A percentile compares a stretch with the other conserved stretches of the same genome.
Conservation (phyloP, 106 monocot species). For the Iris macrosiphon region DNA sequence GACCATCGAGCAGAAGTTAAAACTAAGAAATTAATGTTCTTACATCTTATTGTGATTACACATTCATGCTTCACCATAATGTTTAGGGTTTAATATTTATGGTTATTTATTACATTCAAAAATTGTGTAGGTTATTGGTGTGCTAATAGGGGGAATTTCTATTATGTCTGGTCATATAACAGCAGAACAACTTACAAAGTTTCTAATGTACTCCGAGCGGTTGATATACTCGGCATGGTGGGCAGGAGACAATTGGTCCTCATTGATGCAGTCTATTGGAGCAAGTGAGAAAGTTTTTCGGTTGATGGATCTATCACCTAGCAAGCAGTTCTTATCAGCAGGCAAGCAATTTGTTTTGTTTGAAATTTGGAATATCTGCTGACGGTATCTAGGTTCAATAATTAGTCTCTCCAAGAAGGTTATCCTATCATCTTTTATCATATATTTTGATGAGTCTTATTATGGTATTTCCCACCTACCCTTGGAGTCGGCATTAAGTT, state of each 20-base stretch:
- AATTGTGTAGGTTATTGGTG: conserved; percentile 74
- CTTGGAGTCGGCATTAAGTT: no score
- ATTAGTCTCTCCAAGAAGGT: not conserved
- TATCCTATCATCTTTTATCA: no score
- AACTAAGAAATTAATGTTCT: no score
- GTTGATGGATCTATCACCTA: conserved; percentile 79
- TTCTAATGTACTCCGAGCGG: conserved; percentile 87
- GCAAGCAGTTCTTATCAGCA: conserved; percentile 44
- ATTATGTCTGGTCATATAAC: conserved; percentile 80
- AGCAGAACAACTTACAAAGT: conserved; percentile 94
- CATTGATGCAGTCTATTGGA: conserved; percentile 88
- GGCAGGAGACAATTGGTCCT: conserved; percentile 93
- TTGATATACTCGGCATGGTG: conserved; percentile 86
- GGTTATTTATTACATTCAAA: conserved; percentile 8
- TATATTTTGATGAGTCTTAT: no score
- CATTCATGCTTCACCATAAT: not conserved
- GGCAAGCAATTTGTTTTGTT: conserved; percentile 31
- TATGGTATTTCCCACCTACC: no score
- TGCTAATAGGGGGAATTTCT: conserved; percentile 77
- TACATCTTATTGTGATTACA: no score
- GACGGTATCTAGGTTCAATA: not conserved
- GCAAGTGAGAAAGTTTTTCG: conserved; percentile 95
- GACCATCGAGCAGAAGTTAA: no score
- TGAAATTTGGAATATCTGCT: not conserved
- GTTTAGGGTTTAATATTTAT: not conserved